A percentile compares a stretch with the other conserved stretches of the same genome.
phyloP scores from a whole-genome alignment of 1,284 basidiomycete species.

The Sporisorium exsertum region DNA sequence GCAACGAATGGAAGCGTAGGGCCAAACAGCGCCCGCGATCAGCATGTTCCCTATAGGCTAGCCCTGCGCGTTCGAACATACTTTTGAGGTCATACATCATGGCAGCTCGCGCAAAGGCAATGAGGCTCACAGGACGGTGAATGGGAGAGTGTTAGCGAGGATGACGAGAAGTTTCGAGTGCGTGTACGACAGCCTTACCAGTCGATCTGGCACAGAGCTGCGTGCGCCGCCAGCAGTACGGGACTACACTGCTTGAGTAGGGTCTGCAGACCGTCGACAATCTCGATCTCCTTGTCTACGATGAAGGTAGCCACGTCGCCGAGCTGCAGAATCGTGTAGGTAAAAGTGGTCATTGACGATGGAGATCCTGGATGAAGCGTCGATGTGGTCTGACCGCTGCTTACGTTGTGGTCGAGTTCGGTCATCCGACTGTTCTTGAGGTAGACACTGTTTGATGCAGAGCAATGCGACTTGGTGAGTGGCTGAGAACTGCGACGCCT shows the following conservation, averaged over 20 bases:
- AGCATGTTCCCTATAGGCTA: neutral
- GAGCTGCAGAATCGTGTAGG: slow-evolving; percentile 12
- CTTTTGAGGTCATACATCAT: slow-evolving; percentile 33
- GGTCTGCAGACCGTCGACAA: slow-evolving; percentile 30
- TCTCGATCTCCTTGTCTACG: slow-evolving; percentile 48
- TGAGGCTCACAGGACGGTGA: slow-evolving; percentile 6
- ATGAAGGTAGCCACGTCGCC: slow-evolving; percentile 49
- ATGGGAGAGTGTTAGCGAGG: neutral
- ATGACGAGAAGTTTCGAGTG: too few species aligned
- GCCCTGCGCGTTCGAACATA: slow-evolving; percentile 1
- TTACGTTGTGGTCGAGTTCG: slow-evolving; percentile 26
- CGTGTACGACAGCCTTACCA: slow-evolving; percentile 15
- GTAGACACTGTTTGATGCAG: slow-evolving; percentile 28
- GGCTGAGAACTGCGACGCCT: neutral
- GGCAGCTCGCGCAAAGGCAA: slow-evolving; percentile 42
- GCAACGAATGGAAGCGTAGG: neutral
- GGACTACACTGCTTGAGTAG: slow-evolving; percentile 25
- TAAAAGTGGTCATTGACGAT: neutral
- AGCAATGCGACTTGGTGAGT: neutral
- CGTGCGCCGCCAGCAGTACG: slow-evolving; percentile 15
- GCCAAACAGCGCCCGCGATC: neutral
- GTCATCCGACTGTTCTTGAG: slow-evolving; percentile 44
- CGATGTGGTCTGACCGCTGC: neutral
- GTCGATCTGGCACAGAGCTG: slow-evolving; percentile 37
- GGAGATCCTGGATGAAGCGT: neutral